These are phyloP conservation scores for Pistacia integerrima DNA, from an alignment of 345 rosid species.

Conservation along the genomic window DNA sequence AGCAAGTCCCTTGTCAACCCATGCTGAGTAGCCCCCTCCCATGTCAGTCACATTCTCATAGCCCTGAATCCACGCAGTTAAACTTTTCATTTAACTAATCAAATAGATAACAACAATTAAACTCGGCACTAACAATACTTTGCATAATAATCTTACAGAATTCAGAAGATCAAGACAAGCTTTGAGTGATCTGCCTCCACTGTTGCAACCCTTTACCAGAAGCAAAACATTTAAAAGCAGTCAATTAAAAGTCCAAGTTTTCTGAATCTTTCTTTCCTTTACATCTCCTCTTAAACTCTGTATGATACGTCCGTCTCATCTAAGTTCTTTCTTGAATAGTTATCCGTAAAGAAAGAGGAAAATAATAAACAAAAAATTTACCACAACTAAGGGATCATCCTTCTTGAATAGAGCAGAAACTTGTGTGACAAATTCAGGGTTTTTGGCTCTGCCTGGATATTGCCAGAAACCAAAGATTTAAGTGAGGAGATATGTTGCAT, in stretches of 20 bases:
- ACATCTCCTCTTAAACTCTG: no score
- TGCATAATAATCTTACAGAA: constrained; percentile 33
- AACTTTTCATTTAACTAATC: neutral
- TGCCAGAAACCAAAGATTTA: neutral
- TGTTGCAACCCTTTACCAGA: constrained; percentile 32
- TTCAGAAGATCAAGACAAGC: constrained; percentile 47
- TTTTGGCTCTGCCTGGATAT: constrained; percentile 34
- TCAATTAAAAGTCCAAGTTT: no score
- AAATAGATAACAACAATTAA: neutral
- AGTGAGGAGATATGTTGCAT: neutral
- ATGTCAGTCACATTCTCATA: constrained; percentile 42
- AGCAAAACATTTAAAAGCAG: neutral
- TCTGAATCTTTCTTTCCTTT: no score
- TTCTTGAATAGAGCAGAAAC: constrained; percentile 38
- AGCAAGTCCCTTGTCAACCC: constrained; percentile 49
- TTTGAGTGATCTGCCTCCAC: constrained; percentile 35
- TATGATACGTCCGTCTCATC: no score
- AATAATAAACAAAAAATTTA: constrained; percentile 10
- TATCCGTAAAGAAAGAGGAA: neutral
- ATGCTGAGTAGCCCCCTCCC: constrained; percentile 57
- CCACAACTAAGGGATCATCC: constrained; percentile 50
- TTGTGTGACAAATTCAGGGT: constrained; percentile 47
- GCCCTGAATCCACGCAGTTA: constrained; percentile 29
- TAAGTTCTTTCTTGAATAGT: neutral
- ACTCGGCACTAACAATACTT: constrained; percentile 22